phyloP scores from a whole-genome alignment of 1,284 basidiomycete genomes.

The Inonotus hispidus region DNA sequence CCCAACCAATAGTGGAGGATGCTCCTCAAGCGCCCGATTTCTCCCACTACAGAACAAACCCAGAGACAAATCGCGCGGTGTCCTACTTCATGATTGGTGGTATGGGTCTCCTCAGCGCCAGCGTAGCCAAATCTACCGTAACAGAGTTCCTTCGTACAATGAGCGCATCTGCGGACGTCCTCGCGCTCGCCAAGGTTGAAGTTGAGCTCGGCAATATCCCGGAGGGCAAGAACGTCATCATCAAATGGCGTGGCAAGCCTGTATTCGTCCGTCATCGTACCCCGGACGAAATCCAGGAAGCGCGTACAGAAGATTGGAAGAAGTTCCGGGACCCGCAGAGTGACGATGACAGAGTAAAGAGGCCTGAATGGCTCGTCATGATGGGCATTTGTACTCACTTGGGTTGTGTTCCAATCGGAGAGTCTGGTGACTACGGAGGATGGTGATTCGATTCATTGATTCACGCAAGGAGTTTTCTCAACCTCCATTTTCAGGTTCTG shows the following conservation, averaged over 20 bases:
- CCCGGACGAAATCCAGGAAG: slow-evolving; percentile 88
- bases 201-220: slow-evolving; percentile 89
- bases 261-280: slow-evolving; percentile 99
- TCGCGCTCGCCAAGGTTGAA: slow-evolving; percentile 98
- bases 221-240: slow-evolving; percentile 96
- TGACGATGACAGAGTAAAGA: slow-evolving; percentile 86
- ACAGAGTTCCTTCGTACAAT: slow-evolving; percentile 95
- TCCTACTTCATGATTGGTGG: slow-evolving; percentile 98
- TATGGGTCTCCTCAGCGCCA: slow-evolving; percentile 90
- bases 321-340: slow-evolving; percentile 87
- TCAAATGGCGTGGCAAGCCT: slow-evolving; percentile 99
- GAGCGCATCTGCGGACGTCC: slow-evolving; percentile 95
- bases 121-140: slow-evolving; percentile 90
- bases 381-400: slow-evolving; percentile 97
- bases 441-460: slow-evolving; percentile 53
- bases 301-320: slow-evolving; percentile 82
- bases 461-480: slow-evolving; percentile 12
- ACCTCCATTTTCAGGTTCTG: slow-evolving; percentile 64
- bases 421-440: slow-evolving; percentile 97
- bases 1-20: slow-evolving; percentile 49
- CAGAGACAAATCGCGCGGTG: slow-evolving; percentile 74
- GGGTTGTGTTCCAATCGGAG: slow-evolving; percentile 98
- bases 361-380: slow-evolving; percentile 98
- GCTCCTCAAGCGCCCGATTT: slow-evolving; percentile 87
- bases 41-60: slow-evolving; percentile 65